phyloP scores from a whole-genome alignment of 345 rosid genomes.

The Linum lewisii region DNA sequence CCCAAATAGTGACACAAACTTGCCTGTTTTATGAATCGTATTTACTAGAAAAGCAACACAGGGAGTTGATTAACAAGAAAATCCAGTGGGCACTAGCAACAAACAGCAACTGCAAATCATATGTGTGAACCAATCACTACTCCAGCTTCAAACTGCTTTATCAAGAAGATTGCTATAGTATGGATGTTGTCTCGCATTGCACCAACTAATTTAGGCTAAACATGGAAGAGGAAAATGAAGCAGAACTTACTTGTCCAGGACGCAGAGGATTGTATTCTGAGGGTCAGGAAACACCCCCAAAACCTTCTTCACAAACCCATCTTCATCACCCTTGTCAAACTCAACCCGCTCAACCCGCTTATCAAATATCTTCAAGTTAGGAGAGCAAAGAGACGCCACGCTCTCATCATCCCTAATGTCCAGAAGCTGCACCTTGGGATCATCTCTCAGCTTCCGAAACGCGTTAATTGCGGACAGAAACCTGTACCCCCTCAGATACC shows the following conservation, averaged over 20 bases:
- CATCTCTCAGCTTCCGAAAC: conserved; percentile 53
- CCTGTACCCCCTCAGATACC: conserved; percentile 64
- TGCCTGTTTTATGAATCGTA: no score
- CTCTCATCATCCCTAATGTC: conserved; percentile 67
- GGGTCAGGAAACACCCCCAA: conserved; percentile 49
- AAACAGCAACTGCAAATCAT: no score
- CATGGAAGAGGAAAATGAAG: no score
- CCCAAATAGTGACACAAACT: no score
- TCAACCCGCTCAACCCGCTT: conserved; percentile 49
- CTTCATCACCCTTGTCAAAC: conserved; percentile 40
- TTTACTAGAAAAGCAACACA: no score
- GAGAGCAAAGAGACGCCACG: conserved; percentile 46
- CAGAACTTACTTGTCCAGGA: conserved; percentile 82
- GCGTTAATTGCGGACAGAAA: conserved; percentile 50
- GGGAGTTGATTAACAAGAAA: no score
- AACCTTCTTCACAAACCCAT: conserved; percentile 46
- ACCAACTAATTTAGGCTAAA: no score
- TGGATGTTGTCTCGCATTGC: no score
- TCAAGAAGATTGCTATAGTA: no score
- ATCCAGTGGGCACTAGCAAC: no score
- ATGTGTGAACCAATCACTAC: no score
- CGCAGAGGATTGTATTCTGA: conserved; percentile 42
- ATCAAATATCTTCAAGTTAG: conserved; percentile 44
- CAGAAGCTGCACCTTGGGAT: conserved; percentile 59
- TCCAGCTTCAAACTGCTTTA: no score